Conservation (phyloP, 495 filamentous ascomycete genomes). For the Lichina pygmaea region DNA sequence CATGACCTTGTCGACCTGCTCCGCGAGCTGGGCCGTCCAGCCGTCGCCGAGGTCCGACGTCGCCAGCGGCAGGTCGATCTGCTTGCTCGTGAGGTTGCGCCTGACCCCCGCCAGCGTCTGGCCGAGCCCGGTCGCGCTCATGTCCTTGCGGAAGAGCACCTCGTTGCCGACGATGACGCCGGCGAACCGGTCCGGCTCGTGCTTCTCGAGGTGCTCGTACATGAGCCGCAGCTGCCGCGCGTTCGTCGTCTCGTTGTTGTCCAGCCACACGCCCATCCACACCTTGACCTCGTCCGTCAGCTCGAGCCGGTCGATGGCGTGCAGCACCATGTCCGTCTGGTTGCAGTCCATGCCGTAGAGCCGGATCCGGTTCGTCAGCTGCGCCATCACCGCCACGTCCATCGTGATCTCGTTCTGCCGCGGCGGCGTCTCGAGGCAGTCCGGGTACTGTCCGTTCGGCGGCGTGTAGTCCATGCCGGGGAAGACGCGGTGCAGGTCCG, state of each 20-base stretch:
- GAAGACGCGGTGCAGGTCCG: slow-evolving; percentile 70
- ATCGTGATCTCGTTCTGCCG: slow-evolving; percentile 85
- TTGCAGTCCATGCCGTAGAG: slow-evolving; percentile 97
- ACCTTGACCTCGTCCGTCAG: slow-evolving; percentile 52
- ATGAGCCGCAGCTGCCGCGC: slow-evolving; percentile 54
- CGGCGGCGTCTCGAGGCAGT: slow-evolving; percentile 50
- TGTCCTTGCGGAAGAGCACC: slow-evolving; percentile 57
- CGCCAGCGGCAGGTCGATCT: slow-evolving; percentile 47
- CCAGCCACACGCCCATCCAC: slow-evolving; percentile 91
- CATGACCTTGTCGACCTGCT: slow-evolving; percentile 66
- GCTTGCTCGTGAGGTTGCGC: slow-evolving; percentile 35
- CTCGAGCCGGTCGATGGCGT: slow-evolving; percentile 47
- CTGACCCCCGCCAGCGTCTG: slow-evolving; percentile 38
- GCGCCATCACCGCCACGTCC: slow-evolving; percentile 73
- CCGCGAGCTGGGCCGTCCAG: slow-evolving; percentile 44
- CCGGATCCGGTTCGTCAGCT: slow-evolving; percentile 69
- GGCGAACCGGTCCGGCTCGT: slow-evolving; percentile 39
- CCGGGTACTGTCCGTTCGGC: slow-evolving; percentile 69
- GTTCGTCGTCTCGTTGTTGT: slow-evolving; percentile 62
- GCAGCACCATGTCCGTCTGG: slow-evolving; percentile 82
- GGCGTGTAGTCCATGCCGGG: slow-evolving; percentile 95
- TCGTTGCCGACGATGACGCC: slow-evolving; percentile 89
- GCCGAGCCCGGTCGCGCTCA: slow-evolving; percentile 37
- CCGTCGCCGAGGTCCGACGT: slow-evolving; percentile 78
- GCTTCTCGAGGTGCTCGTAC: slow-evolving; percentile 48